A percentile compares a stretch with the other conserved stretches of the same genome.
phyloP scores from a whole-genome alignment of 148 eudicot genomes.

The Persicaria maculosa region DNA sequence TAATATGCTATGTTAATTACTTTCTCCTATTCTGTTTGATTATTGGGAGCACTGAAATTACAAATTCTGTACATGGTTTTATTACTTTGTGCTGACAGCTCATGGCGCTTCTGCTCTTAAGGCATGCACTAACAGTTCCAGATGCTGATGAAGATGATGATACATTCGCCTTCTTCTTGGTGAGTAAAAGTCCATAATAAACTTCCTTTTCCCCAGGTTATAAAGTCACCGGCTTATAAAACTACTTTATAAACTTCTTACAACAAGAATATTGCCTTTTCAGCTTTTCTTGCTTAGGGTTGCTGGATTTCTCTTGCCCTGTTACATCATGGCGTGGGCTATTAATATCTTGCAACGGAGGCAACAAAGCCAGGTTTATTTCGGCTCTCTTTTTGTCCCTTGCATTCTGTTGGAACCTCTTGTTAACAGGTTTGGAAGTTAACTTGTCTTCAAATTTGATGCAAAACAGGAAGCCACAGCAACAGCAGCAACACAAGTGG shows the following conservation, averaged over 20 bases:
- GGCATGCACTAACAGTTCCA: conserved; percentile 64
- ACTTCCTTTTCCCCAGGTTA: background rate
- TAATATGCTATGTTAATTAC: background rate
- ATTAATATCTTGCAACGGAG: conserved; percentile 66
- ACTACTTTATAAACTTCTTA: background rate
- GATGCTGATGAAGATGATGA: conserved; percentile 62
- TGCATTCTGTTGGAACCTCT: background rate
- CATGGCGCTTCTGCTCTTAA: conserved; percentile 70
- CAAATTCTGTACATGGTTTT: background rate
- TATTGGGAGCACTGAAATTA: background rate
- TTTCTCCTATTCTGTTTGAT: background rate
- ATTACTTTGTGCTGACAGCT: conserved; percentile 33
- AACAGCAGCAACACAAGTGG: conserved; percentile 60
- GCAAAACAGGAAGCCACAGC: conserved; percentile 60
- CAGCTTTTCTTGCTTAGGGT: conserved; percentile 82
- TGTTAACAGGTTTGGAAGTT: background rate
- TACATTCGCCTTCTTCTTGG: conserved; percentile 64
- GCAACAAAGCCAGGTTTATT: conserved; percentile 63
- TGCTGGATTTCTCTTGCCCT: conserved; percentile 82
- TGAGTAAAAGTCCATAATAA: conserved; percentile 27
- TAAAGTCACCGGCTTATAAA: background rate
- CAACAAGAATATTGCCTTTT: background rate
- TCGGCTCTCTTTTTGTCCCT: conserved; percentile 11
- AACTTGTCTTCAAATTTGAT: background rate
- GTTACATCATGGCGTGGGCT: conserved; percentile 88